Evolutionary conservation across 306 rosid genomes (phyloP), one percentile per base, ranked within the genome.

Genomic region (Acmispon strigosus): DNA sequence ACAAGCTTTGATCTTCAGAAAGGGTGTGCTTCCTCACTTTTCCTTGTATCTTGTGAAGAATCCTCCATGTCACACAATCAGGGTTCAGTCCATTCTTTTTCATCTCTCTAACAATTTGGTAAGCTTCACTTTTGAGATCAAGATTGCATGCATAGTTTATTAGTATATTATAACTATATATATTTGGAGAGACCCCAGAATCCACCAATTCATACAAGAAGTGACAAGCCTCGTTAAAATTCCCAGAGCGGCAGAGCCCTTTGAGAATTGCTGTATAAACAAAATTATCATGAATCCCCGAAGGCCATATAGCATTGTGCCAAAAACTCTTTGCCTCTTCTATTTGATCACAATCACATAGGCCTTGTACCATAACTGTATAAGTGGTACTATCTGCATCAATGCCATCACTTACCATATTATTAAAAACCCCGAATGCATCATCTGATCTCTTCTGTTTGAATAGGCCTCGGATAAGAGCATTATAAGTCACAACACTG

Each of bases 31-130:
- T 64, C 64, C 45, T 68, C 63, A 41, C 76, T 17, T 71, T 74
- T 24, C 76, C 72, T 44, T 80, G 82, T 72, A 93, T 80, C 83
- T 85, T 88, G 67, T 84, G 82, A 74, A 90, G 96, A 83, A 90
- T 86, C 83, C 96, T 88, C 96, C 98, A 93, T 10, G 98, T 90
- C 55, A 92, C 96, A 29, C 87, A 59, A 78, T 90, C 96, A 55
- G 98, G 94, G 56, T 53, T 67, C 56, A 93, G 49, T 15, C 94
- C 88, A 82, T 87, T 90, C 86, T 73, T 84, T 78, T 77, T 84
- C 98, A 93, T 93, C 84, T 93, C 98, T 48, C 74, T 83, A 20
- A 88, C 84, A 55, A 87, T 65, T 77, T 78, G 90, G 78, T 88
- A 90, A 17, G 96, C 92, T 51, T 90, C 97, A 43, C 67, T 83